These are phyloP conservation scores for Nigrospora sphaerica DNA, from an alignment of 2,329 filamentous ascomycete species.

Conservation along the genomic window DNA sequence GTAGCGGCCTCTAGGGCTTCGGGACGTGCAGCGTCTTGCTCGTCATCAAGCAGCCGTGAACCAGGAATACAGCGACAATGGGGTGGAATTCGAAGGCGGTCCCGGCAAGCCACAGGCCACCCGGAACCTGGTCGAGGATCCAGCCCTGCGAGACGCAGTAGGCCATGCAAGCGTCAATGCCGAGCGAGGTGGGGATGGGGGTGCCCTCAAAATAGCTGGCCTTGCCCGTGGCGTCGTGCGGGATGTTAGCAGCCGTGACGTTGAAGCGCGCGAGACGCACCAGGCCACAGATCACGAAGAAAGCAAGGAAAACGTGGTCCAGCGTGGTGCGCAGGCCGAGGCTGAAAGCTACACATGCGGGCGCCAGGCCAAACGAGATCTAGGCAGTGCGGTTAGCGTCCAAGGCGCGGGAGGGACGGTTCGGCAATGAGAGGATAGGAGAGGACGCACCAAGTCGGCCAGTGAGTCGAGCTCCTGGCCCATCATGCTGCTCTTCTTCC, in stretches of 20 bases:
- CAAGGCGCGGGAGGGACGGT: not conserved
- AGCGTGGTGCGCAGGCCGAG: constrained; percentile 78
- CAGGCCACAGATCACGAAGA: constrained; percentile 92
- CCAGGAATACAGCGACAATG: constrained; percentile 67
- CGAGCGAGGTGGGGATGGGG: constrained; percentile 85
- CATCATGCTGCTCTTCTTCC: constrained; percentile 95
- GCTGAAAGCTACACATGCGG: constrained; percentile 79
- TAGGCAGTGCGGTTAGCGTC: constrained; percentile 25
- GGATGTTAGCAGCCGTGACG: constrained; percentile 81
- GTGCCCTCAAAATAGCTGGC: constrained; percentile 95
- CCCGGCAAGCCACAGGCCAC: constrained; percentile 62
- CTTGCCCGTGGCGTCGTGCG: constrained; percentile 88
- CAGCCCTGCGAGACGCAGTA: constrained; percentile 81
- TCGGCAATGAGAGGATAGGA: not conserved
- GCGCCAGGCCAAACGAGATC: constrained; percentile 93
- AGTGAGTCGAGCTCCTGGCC: constrained; percentile 95
- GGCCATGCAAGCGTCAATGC: constrained; percentile 75
- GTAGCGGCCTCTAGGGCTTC: constrained; percentile 53
- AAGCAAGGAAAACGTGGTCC: constrained; percentile 73
- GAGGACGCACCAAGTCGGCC: constrained; percentile 71
- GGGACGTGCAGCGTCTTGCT: constrained; percentile 93
- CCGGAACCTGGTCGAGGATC: constrained; percentile 71
- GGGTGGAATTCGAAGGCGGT: constrained; percentile 78
- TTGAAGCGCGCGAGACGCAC: constrained; percentile 95
- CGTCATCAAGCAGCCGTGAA: constrained; percentile 92